Conservation (phyloP, 2,329 filamentous ascomycete species). For the Fusarium verticillioides region DNA sequence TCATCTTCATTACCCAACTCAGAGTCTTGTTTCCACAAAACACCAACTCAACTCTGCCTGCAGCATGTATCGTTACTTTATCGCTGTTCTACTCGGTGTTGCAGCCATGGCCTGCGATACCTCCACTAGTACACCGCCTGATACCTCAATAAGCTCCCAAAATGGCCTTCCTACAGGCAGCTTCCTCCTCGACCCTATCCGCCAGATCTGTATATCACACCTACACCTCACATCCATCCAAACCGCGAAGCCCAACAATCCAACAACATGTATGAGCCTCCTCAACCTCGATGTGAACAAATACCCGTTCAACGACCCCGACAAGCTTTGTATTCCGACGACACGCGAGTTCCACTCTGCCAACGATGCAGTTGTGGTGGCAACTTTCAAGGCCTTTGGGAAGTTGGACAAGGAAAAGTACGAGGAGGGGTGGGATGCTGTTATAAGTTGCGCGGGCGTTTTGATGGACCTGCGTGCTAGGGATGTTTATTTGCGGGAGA, state of each 20-base stretch:
- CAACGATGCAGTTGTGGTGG: rapidly evolving
- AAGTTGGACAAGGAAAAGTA: neutral
- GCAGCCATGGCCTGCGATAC: neutral
- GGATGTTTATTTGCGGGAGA: neutral
- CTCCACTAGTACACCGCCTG: neutral
- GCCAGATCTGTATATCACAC: neutral
- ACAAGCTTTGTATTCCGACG: neutral
- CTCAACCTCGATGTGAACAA: neutral
- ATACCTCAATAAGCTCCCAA: neutral
- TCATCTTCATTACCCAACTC: neutral
- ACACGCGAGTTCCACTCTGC: neutral
- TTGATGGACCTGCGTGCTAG: neutral
- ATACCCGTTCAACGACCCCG: neutral
- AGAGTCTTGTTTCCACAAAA: neutral
- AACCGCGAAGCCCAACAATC: neutral
- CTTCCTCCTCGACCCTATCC: no score
- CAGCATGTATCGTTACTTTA: neutral
- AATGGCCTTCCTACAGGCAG: no score
- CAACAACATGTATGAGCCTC: neutral
- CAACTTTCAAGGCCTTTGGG: neutral
- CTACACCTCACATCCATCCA: neutral
- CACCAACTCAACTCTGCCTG: neutral
- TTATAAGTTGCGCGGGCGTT: rapidly evolving
- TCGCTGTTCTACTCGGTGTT: neutral
- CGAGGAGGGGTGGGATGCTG: neutral